phyloP scores from a whole-genome alignment of 1,139 yeast genomes.

The Suhomyces bokatorum region DNA sequence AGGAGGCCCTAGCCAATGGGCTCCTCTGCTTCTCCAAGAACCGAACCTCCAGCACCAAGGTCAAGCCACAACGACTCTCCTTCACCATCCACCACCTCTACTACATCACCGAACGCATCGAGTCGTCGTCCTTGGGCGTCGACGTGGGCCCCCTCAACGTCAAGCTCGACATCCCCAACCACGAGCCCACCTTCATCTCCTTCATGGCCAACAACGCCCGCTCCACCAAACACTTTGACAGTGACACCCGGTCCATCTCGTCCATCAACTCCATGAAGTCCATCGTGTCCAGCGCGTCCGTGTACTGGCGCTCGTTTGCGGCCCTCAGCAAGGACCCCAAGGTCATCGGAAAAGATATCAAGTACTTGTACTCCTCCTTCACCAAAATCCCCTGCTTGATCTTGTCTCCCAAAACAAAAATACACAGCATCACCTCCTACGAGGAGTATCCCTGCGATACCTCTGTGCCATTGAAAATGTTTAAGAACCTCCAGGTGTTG shows the following conservation, averaged over 20 bases:
- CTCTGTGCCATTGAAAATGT: constrained; percentile 60
- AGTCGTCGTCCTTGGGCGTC: constrained; percentile 50
- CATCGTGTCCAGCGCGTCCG: constrained; percentile 47
- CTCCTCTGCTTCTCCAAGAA: constrained; percentile 42
- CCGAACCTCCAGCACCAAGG: constrained; percentile 23
- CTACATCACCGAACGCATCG: constrained; percentile 58
- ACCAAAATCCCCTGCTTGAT: constrained; percentile 66
- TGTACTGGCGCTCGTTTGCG: constrained; percentile 44
- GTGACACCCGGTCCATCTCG: constrained; percentile 61
- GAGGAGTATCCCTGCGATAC: constrained; percentile 75
- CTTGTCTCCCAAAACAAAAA: constrained; percentile 58
- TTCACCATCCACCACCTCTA: constrained; percentile 65
- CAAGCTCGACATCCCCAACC: constrained; percentile 58
- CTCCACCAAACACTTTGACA: constrained; percentile 45
- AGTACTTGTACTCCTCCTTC: constrained; percentile 63
- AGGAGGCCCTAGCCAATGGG: constrained; percentile 49
- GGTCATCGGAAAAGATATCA: constrained; percentile 48
- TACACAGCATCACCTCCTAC: constrained; percentile 56
- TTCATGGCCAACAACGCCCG: constrained; percentile 53
- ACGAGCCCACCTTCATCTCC: constrained; percentile 55
- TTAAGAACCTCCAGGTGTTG: constrained; percentile 61
- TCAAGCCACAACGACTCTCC: constrained; percentile 55
- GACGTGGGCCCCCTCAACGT: constrained; percentile 66
- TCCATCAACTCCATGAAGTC: constrained; percentile 66
- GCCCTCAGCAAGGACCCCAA: constrained; percentile 45